A percentile compares a stretch with the other conserved stretches of the same genome.
phyloP scores from a whole-genome alignment of 2,329 filamentous ascomycete species.

The Westerdykella aurantiaca region DNA sequence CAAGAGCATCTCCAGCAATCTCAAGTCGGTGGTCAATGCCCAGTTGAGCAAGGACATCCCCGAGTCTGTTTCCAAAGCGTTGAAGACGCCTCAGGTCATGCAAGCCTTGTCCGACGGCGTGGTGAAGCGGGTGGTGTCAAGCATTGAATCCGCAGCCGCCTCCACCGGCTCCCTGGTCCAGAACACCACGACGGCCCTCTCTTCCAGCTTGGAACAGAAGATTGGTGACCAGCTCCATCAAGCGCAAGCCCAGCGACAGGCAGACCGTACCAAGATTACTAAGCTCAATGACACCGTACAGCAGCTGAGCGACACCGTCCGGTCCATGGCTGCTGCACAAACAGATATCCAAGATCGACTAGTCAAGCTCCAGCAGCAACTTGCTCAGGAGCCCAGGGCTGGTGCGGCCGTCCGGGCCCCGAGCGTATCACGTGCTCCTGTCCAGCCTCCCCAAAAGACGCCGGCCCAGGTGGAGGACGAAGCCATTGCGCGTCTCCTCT shows the following conservation, averaged over 20 bases:
- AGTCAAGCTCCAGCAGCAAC: conserved; percentile 38
- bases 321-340: conserved; percentile 63
- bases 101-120: conserved; percentile 69
- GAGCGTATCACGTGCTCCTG: conserved; percentile 31
- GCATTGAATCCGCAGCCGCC: conserved; percentile 60
- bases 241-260: conserved; percentile 47
- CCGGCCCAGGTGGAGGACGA: conserved; percentile 55
- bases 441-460: conserved; percentile 41
- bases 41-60: conserved; percentile 70
- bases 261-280: conserved; percentile 62
- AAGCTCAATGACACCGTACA: conserved; percentile 63
- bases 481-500: conserved; percentile 58
- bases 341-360: conserved; percentile 59
- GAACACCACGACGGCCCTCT: conserved; percentile 62
- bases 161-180: conserved; percentile 50
- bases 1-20: conserved; percentile 62
- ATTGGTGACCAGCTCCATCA: conserved; percentile 49
- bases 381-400: conserved; percentile 25
- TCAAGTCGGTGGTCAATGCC: conserved; percentile 61
- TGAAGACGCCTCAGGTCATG: conserved; percentile 69
- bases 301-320: conserved; percentile 62
- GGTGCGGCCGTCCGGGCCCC: conserved; percentile 4
- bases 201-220: conserved; percentile 61
- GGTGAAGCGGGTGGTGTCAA: conserved; percentile 58
- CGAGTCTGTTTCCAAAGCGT: conserved; percentile 57